Percentiles rank a stretch among this genome's conserved stretches.
phyloP scores from a whole-genome alignment of 2,329 filamentous ascomycete species.

The Pleoardoris graminearum region DNA sequence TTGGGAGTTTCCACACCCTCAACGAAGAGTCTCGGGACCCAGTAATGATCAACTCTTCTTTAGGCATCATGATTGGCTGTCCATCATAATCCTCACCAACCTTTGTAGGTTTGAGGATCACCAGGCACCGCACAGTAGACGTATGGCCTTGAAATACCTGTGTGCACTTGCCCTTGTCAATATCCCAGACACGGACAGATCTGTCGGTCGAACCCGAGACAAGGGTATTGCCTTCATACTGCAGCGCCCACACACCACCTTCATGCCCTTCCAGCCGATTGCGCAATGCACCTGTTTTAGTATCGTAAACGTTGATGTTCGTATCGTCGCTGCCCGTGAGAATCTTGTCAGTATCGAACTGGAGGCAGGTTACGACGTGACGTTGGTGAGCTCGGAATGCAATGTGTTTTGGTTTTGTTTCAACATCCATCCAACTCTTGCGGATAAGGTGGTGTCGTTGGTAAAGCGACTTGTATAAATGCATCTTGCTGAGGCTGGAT shows the following conservation, averaged over 20 bases:
- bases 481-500: constrained; percentile 76
- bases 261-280: constrained; percentile 90
- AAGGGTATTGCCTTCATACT: constrained; percentile 92
- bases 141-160: constrained; percentile 98
- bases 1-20: constrained; percentile 90
- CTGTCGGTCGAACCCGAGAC: constrained; percentile 96
- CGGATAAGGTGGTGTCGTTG: constrained; percentile 89
- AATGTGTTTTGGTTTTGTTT: constrained; percentile 84
- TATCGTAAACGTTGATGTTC: constrained; percentile 97
- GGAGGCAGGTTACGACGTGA: constrained; percentile 95
- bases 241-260: constrained; percentile 94
- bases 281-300: constrained; percentile 84
- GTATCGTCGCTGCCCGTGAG: constrained; percentile 97
- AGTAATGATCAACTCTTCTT: constrained; percentile 94
- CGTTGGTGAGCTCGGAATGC: constrained; percentile 95
- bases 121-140: constrained; percentile 91
- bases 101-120: constrained; percentile 87
- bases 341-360: constrained; percentile 98
- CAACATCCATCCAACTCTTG: constrained; percentile 84
- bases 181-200: constrained; percentile 99
- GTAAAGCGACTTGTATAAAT: constrained; percentile 95
- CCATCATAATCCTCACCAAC: constrained; percentile 73
- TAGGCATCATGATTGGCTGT: constrained; percentile 82
- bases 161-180: constrained; percentile 86
- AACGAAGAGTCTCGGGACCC: constrained; percentile 93